A percentile compares a stretch with the other conserved stretches of the same genome.
phyloP scores from a whole-genome alignment of 768 basidiomycete species.

The Macrolepiota fuliginosa region DNA sequence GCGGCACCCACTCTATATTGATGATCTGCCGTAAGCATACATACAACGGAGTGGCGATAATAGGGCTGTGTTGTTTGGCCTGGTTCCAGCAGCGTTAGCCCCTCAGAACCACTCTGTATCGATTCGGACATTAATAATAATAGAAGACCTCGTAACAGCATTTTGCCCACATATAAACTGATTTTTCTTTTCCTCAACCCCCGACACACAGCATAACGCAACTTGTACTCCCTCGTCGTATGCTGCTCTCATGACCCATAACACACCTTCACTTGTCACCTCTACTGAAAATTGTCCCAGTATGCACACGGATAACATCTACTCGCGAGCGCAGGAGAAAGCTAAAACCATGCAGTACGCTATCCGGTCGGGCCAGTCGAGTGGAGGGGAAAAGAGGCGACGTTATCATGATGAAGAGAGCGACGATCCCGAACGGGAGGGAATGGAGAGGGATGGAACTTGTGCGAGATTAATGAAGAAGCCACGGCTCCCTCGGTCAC shows the following conservation, averaged over 20 bases:
- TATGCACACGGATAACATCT: not conserved
- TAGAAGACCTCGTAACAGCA: no score
- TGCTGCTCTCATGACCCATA: not conserved
- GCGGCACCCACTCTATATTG: no score
- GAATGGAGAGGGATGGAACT: not conserved
- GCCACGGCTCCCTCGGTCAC: not conserved
- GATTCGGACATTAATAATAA: no score
- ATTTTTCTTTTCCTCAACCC: no score
- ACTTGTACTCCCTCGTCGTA: no score
- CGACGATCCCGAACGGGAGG: not conserved
- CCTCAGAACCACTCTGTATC: no score
- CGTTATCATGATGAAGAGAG: not conserved
- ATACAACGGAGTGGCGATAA: no score
- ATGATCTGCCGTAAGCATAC: no score
- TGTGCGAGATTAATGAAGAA: not conserved
- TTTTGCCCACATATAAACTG: no score
- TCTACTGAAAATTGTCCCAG: not conserved
- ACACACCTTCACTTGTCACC: not conserved
- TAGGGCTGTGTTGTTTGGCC: no score
- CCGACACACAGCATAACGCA: no score
- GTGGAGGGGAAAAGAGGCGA: not conserved
- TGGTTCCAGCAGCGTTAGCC: no score
- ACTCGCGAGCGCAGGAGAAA: not conserved
- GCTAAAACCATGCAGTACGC: conserved; percentile 1
- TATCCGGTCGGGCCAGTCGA: not conserved